Conservation (phyloP, 192 early-diverging fungal genomes). For the Irineochytrium annulatum region DNA sequence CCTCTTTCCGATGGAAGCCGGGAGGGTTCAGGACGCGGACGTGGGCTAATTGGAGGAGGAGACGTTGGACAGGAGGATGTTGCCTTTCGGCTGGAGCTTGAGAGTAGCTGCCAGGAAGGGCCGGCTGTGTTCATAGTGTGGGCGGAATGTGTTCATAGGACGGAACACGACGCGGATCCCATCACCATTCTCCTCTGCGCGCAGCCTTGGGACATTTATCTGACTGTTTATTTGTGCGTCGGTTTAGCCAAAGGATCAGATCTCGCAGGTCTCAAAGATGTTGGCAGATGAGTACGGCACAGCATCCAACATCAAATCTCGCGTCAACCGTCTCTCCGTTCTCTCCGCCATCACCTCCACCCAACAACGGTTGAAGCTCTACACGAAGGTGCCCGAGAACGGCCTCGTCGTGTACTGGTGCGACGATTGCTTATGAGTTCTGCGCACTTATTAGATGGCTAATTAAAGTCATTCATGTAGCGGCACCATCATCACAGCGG, state of each 20-base stretch:
- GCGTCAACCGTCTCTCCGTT: constrained; percentile 97
- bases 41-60: too few species aligned
- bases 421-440: not conserved
- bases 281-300: constrained; percentile 98
- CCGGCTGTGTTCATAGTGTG: too few species aligned
- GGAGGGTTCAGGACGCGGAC: too few species aligned
- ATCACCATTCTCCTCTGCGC: too few species aligned
- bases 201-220: too few species aligned
- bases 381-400: constrained; percentile 86
- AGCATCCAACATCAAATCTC: constrained; percentile 99
- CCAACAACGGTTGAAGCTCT: constrained; percentile 93
- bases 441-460: not conserved
- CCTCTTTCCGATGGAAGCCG: too few species aligned
- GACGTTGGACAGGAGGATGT: too few species aligned
- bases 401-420: constrained; percentile 81
- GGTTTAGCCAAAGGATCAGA: constrained; percentile 79
- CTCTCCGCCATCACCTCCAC: constrained; percentile 96
- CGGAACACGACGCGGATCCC: too few species aligned
- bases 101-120: too few species aligned
- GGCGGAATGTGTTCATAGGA: too few species aligned
- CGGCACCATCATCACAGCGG: constrained; percentile 95
- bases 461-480: constrained; percentile 49
- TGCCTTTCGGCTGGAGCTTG: too few species aligned
- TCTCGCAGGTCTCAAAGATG: constrained; percentile 85
- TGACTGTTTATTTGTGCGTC: too few species aligned